Percentiles rank a stretch among this genome's conserved stretches.
phyloP scores from a whole-genome alignment of 352 stramenopile species.

The Phytophthora sp. region DNA sequence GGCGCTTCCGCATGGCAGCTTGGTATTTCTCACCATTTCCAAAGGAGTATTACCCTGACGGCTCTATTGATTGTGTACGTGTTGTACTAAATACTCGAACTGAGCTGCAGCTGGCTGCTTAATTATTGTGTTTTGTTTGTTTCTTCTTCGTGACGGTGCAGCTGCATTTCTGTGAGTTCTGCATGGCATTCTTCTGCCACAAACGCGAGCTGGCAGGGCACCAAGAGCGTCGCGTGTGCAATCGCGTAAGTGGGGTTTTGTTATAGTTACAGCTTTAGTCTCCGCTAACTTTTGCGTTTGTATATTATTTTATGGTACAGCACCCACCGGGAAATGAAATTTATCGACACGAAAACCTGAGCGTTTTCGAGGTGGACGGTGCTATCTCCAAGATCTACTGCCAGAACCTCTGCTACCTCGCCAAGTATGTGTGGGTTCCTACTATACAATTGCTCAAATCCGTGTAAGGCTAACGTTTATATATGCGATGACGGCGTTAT shows the following conservation, averaged over 20 bases:
- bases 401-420: conserved; percentile 99
- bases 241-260: conserved; percentile 56
- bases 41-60: conserved; percentile 94
- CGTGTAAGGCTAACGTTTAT: too few relatives aligned
- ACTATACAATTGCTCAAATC: too few relatives aligned
- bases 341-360: conserved; percentile 95
- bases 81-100: too few relatives aligned
- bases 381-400: conserved; percentile 97
- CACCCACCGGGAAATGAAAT: conserved; percentile 89
- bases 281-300: background rate
- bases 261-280: too few relatives aligned
- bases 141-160: conserved; percentile 23
- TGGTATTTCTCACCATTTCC: conserved; percentile 99
- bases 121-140: background rate
- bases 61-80: conserved; percentile 83
- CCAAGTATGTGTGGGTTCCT: conserved; percentile 79
- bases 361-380: conserved; percentile 97
- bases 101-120: background rate
- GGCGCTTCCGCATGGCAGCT: conserved; percentile 92
- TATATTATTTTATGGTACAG: conserved; percentile 31
- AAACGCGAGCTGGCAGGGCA: conserved; percentile 74
- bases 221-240: conserved; percentile 68
- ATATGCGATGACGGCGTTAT: too few relatives aligned
- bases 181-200: conserved; percentile 88
- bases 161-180: conserved; percentile 92